phyloP scores from a whole-genome alignment of 176 grass and related monocot genomes.

The Cenchrus purpureus region DNA sequence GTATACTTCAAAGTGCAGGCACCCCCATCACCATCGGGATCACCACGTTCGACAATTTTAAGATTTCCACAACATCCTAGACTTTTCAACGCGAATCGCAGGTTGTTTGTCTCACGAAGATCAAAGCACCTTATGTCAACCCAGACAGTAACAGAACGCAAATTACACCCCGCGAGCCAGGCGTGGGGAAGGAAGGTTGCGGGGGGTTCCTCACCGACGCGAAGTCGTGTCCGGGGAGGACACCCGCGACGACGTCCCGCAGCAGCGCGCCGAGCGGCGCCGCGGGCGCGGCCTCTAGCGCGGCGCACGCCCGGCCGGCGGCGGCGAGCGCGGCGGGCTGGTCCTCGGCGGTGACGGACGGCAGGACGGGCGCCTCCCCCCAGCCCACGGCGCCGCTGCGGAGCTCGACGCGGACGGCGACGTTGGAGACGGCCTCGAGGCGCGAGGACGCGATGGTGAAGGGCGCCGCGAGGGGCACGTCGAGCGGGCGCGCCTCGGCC shows the following conservation, averaged over 20 bases:
- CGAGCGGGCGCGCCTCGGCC: slow-evolving; percentile 75
- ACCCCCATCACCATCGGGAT: background rate
- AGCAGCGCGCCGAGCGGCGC: slow-evolving; percentile 70
- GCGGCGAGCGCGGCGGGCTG: slow-evolving; percentile 70
- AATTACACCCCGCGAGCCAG: background rate
- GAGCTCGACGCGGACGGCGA: slow-evolving; percentile 85
- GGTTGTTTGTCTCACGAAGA: background rate
- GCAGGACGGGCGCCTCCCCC: slow-evolving; percentile 90
- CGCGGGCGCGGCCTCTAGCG: slow-evolving; percentile 25
- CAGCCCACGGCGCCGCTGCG: slow-evolving; percentile 72
- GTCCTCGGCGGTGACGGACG: slow-evolving; percentile 87
- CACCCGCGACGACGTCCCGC: slow-evolving; percentile 45
- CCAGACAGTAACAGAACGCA: background rate
- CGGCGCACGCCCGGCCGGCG: slow-evolving; percentile 43
- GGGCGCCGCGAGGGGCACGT: slow-evolving; percentile 77
- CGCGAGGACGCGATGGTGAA: slow-evolving; percentile 93
- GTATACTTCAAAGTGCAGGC: background rate
- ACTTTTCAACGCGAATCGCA: background rate
- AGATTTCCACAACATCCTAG: background rate
- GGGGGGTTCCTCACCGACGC: slow-evolving; percentile 67
- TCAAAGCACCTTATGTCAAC: background rate
- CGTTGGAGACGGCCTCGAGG: slow-evolving; percentile 71
- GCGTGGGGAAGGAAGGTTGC: too few relatives aligned
- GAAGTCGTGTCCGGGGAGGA: slow-evolving; percentile 84
- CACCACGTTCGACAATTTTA: background rate